phyloP scores from a whole-genome alignment of 1,284 basidiomycete species.

The Ustilago loliicola region DNA sequence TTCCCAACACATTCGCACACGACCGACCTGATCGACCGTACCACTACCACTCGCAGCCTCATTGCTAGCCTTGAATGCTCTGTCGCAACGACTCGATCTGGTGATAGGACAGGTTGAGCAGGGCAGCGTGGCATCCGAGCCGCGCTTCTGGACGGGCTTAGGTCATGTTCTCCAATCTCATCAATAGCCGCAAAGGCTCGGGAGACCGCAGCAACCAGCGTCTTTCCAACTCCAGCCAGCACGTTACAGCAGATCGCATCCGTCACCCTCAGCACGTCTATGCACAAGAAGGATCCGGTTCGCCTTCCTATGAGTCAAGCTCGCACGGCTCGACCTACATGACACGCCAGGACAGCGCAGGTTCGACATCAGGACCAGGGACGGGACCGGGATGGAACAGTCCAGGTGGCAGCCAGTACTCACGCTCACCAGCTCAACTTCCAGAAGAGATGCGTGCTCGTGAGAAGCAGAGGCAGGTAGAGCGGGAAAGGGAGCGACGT shows the following conservation, averaged over 20 bases:
- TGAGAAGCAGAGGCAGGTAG: constrained; percentile 46
- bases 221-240: constrained; percentile 26
- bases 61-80: constrained; percentile 1
- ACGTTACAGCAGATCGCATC: constrained; percentile 46
- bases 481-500: constrained; percentile 43
- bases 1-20: neutral
- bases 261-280: constrained; percentile 51
- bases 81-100: neutral
- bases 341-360: constrained; percentile 44
- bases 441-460: constrained; percentile 56
- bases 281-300: constrained; percentile 29
- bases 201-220: constrained; percentile 46
- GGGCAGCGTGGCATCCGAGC: constrained; percentile 9
- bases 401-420: constrained; percentile 21
- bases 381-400: constrained; percentile 31
- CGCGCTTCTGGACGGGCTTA: constrained; percentile 3
- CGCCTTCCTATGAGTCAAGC: constrained; percentile 30
- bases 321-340: constrained; percentile 28
- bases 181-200: constrained; percentile 47
- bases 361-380: constrained; percentile 29
- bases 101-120: constrained; percentile 5
- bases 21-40: neutral
- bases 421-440: constrained; percentile 49
- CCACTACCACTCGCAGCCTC: neutral
- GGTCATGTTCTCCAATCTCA: constrained; percentile 52